Evolutionary conservation across 768 basidiomycete species (phyloP), one percentile per base, ranked within the genome.

Genomic region (Pulveroboletus sp.): DNA sequence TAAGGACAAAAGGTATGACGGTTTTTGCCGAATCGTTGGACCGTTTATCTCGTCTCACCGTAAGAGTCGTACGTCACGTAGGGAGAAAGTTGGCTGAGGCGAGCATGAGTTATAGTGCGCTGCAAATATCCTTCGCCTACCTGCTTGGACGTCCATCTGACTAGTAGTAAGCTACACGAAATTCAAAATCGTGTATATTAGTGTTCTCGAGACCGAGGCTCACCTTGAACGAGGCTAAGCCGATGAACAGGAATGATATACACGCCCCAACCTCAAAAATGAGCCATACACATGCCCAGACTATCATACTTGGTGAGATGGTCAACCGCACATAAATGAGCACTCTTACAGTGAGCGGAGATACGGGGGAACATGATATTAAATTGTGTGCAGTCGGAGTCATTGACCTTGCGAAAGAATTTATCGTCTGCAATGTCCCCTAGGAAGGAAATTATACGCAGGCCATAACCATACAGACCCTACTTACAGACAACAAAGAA

Each of bases 381-480:
- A 63, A 92, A 95, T 60, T 97, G 93, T 2, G 92, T 90, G 51
- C 89, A 89, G 62, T 95, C 93, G 1, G 91, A 93, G 61, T 93
- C 89, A 61, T 95, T 95, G 26, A 84, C 78, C 73, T 95, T 95
- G 63, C 93, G 89, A 70, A 94, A 96, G 71, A 94, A 91, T 49
- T 89, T 79, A 63, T 97, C 93, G 65, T 97, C 94, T 39, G 90
- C 82, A 39, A 94, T 85, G 63, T 97, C 93, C 93, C 89, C 89
- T 92, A 60, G 51, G 21, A 45, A 56, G n/a, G 40, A 45, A 41
- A 43, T 46, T 10, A 36, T 37, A 41, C 39, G 31, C 13, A 21
- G 26, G 35, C 8, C 7, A n/a, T 15, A 9, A 41, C 36, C 32
- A n/a, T n/a, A 36, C 18, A 37, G 26, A 46, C 14, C 8, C 37